Evolutionary conservation across 257 asterid genomes (phyloP).

Genomic region (Eucommia ulmoides): DNA sequence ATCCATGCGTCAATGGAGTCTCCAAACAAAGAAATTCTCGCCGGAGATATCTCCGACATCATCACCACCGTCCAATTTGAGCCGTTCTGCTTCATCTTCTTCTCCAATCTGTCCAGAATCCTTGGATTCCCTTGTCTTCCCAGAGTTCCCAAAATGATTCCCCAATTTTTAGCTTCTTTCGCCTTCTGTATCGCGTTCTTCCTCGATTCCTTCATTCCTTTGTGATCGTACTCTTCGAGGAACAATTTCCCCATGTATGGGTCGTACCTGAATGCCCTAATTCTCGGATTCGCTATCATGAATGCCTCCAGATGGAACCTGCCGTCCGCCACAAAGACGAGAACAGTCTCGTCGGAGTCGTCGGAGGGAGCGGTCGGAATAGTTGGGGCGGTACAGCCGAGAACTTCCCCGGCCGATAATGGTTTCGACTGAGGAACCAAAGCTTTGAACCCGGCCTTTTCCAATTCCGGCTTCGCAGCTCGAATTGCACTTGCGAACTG

Average conservation of each 20-base stretch:
- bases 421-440: slow-evolving; percentile 83
- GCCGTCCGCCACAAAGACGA: slow-evolving; percentile 79
- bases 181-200: slow-evolving; percentile 76
- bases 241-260: slow-evolving; percentile 79
- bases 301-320: slow-evolving; percentile 95
- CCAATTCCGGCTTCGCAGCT: slow-evolving; percentile 73
- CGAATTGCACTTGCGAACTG: slow-evolving; percentile 79
- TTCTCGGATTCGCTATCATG: slow-evolving; percentile 87
- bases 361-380: slow-evolving; percentile 17
- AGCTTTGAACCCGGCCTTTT: slow-evolving; percentile 70
- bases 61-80: slow-evolving; percentile 67
- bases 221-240: slow-evolving; percentile 85
- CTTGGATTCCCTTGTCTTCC: slow-evolving; percentile 89
- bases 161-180: slow-evolving; percentile 59
- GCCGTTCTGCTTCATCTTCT: slow-evolving; percentile 68
- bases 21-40: slow-evolving; percentile 65
- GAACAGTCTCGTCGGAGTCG: background rate
- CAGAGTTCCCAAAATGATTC: slow-evolving; percentile 75
- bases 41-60: slow-evolving; percentile 89
- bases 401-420: slow-evolving; percentile 92
- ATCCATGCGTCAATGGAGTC: slow-evolving; percentile 91
- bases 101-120: slow-evolving; percentile 67
- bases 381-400: slow-evolving; percentile 91
- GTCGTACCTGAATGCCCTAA: slow-evolving; percentile 66
- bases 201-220: slow-evolving; percentile 79